Base-by-base conservation (phyloP, 1,284 basidiomycete genomes). In the Pascua guehoae region DNA sequence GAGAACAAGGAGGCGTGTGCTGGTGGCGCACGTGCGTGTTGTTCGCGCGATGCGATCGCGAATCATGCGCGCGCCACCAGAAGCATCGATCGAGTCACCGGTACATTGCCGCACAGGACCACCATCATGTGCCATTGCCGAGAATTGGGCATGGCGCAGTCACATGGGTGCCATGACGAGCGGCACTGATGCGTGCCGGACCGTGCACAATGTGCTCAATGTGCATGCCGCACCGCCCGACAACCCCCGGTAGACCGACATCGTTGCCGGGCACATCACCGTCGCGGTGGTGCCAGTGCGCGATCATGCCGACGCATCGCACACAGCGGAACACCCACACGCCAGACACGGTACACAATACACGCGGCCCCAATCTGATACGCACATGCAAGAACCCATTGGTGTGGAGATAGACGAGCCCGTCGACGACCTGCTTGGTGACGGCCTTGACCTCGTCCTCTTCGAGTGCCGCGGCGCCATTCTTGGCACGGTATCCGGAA, bases 401-500 rank as follows among this genome's bases (percentile, higher is more conserved):
- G 69, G 86, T 88, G 79, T 98, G 94, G 17, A 98, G 85, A 73
- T 93, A 95, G 65, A 78, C 83, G 60, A 98, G 82, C 8, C 86
- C 94, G 52, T 87, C 80, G 58, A 96, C 84, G 14, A 93, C 88
- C 77, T 98, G 96, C 41, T 92, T 85, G 43, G 87, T 82, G 8
- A 73, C 67, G 38, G 64, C 65, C 56, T 74, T 74, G 53, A 70
- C 61, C 57, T 75, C 73, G 32, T 75, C 73, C 53, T 75, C 73
- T 18, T 59, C 51, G 44, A 75, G 56, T 0, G 49, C 55, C n/a
- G 11, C 16, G 12, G 9, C 39, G 12, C 32, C 39, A 1, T 42
- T 18, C 15, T 41, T 36, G 49, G 49, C 14, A 18, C 49, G 11
- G n/a, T 18, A 44, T 4, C 41, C 41, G 3, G 17, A 36, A 42